These are phyloP conservation scores for Quercus tomentella DNA, from an alignment of 331 rosid species.

Conservation along the genomic window DNA sequence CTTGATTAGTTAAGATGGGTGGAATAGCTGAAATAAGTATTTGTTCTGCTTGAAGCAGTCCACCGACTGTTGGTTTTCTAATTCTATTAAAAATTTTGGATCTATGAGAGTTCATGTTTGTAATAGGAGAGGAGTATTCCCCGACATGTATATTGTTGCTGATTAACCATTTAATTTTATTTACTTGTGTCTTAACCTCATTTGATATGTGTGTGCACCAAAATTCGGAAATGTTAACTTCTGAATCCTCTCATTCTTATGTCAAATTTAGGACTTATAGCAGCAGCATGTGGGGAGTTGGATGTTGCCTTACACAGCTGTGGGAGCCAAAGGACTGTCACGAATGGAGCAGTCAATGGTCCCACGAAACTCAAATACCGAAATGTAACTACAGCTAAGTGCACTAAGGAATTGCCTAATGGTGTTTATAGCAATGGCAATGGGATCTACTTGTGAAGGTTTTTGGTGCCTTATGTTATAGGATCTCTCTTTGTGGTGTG, in stretches of 20 bases:
- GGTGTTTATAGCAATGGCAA: constrained; percentile 43
- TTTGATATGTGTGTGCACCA: neutral
- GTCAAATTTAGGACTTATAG: constrained; percentile 60
- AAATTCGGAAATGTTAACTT: constrained; percentile 1
- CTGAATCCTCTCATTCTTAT: neutral
- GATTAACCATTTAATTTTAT: neutral
- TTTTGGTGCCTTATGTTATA: neutral
- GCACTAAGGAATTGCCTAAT: constrained; percentile 31
- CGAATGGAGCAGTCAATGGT: constrained; percentile 41
- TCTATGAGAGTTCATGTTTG: neutral
- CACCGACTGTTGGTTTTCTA: neutral
- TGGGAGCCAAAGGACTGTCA: constrained; percentile 19
- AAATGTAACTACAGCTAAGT: constrained; percentile 31
- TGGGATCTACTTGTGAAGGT: constrained; percentile 50
- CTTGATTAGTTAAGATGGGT: neutral
- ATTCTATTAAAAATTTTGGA: neutral
- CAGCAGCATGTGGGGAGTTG: constrained; percentile 71
- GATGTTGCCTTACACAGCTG: constrained; percentile 39
- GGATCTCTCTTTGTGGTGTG: constrained; percentile 8
- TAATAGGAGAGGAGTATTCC: neutral
- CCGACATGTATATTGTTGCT: neutral
- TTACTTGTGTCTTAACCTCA: neutral
- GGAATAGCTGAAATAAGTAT: neutral
- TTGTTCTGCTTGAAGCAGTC: neutral
- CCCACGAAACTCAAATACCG: constrained; percentile 29